Evolutionary conservation across 192 early-diverging fungal genomes (phyloP), one percentile per base, ranked within the genome.

Genomic region (Mortierella alpina): DNA sequence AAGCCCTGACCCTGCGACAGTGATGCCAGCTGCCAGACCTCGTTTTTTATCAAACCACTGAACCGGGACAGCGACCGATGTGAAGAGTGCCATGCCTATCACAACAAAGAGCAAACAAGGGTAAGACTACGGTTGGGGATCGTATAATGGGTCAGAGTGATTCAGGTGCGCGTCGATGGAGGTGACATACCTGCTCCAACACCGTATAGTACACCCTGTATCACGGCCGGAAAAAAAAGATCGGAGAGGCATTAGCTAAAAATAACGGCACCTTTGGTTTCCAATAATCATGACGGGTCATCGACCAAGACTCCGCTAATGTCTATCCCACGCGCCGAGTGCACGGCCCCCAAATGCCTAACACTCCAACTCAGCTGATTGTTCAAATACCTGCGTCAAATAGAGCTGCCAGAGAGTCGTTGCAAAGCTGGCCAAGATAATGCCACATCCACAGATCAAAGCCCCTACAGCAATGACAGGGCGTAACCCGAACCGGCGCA

Each of bases 321-420:
- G 1, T 31, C 31, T 31, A 31, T 31, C 31, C 31, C 31, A 31
- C 31, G 31, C 31, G 31, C 31, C 31, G 31, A 31, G 31, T 31
- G 31, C 31, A 31, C 31, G 31, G 31, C 22, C 54, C 18, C 10
- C 22, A 56, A 11, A 9, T 7, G 18, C 31, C 31, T 54, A 20
- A 6, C n/a, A 2, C 5, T 18, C n/a, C 53, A 20, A 22, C 20
- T 41, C 20, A 40, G 23, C 22, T 12, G 2, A 8, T 40, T 59
- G 5, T 40, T 17, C 23, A 7, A 10, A 10, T 58, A 78, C 86
- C 61, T 92, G 88, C 0, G 91, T 76, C 15, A 93, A 65, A 60
- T 89, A 92, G 14, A 93, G 63, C 50, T 92, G 90, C 92, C 92
- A 93, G 7, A 91, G 68, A 45, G 86, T 66, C 15, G 75, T 91